phyloP scores from a whole-genome alignment of 106 monocot species.

The Hemerocallis citrina region DNA sequence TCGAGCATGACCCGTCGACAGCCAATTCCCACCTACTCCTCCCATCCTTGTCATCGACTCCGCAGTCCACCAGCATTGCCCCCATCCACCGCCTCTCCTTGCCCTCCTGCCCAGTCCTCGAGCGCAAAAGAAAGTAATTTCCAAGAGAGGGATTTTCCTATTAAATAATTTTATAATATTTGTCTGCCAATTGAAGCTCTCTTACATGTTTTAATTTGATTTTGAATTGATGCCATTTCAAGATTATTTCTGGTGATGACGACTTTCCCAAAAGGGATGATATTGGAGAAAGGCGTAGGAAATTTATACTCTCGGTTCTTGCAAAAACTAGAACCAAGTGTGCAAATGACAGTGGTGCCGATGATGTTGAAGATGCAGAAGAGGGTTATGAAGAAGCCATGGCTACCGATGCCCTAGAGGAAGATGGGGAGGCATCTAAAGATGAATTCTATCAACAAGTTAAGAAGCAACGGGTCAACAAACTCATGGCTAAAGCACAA shows the following conservation, averaged over 20 bases:
- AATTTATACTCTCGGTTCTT: slow-evolving; percentile 67
- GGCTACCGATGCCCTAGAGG: slow-evolving; percentile 12
- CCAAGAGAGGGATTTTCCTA: no score
- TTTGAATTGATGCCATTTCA: not conserved
- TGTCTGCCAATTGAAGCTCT: no score
- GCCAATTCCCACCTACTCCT: no score
- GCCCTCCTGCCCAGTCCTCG: no score
- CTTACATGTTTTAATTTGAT: no score
- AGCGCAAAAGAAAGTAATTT: no score
- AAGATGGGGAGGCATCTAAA: slow-evolving; percentile 34
- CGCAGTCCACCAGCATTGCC: no score
- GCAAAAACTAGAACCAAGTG: slow-evolving; percentile 30
- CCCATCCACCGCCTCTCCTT: no score
- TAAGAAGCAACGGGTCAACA: slow-evolving; percentile 42
- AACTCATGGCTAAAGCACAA: slow-evolving; percentile 37
- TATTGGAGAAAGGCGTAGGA: slow-evolving; percentile 78
- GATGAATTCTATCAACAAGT: slow-evolving; percentile 75
- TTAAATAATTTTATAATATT: no score
- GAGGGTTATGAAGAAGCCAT: not conserved
- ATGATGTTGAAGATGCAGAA: slow-evolving; percentile 19
- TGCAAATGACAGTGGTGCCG: slow-evolving; percentile 17
- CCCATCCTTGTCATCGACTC: no score
- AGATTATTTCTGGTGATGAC: slow-evolving; percentile 80
- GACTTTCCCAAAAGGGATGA: slow-evolving; percentile 77
- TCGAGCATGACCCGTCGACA: no score